Evolutionary conservation across 208 protist genomes (phyloP), one percentile per base, ranked within the genome.

Genomic region (Trypanosoma cruzi): DNA sequence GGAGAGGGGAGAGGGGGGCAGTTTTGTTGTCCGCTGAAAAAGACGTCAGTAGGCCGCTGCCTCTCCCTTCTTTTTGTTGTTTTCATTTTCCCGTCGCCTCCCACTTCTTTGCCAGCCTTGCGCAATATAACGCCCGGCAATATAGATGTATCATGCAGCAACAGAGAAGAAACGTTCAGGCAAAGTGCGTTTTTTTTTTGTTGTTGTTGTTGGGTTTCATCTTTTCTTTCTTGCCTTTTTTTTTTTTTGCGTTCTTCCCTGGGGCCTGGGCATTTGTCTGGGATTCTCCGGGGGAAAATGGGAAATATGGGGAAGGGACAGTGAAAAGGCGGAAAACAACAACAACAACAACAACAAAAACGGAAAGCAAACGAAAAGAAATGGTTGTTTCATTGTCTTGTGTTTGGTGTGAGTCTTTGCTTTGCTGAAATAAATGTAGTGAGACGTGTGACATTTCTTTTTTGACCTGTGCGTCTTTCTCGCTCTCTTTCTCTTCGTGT

Each of bases 161-260:
- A 10, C 36, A 63, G 55, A 40, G 29, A 60, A 24, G 34, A 13
- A 44, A 7, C 11, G 31, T 60, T 44, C 34, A 60, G 18, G 31
- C 34, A 22, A 22, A 37, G 31, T 60, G 11, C n/a, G 60, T 69
- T 56, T 54, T 69, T 69, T 75, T 61, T 29, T n/a, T n/a, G n/a
- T n/a, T n/a, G n/a, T n/a, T n/a, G n/a, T n/a, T n/a, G n/a, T n/a
- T n/a, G n/a, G n/a, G 7, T 53, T 53, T 53, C n/a, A 24, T 53
- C n/a, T n/a, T 53, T 53, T 53, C 16, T 46, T 46, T 46, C 16
- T 46, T 46, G n/a, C n/a, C 10, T 32, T 57, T 6, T 67, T 11
- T 26, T 24, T 66, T 32, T 40, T 31, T 14, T 56, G 24, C 28
- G 16, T 28, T 31, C 65, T 34, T 40, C 56, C 37, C 18, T 67